Base-by-base conservation (phyloP, 2,329 filamentous ascomycete genomes). In the Aspergillus sp. region DNA sequence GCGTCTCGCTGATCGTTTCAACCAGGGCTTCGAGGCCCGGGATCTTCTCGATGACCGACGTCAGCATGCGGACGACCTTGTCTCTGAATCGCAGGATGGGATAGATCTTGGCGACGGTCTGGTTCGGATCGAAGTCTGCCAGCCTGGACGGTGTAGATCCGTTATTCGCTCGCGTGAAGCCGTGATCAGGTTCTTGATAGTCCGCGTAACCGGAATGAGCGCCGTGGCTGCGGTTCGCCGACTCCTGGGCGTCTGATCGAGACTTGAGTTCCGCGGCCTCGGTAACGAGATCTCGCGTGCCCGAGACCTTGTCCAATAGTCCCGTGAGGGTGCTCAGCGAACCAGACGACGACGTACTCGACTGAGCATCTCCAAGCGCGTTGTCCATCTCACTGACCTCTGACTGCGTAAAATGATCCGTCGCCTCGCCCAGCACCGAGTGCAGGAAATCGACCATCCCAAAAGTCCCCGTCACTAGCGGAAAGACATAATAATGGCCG, bases 71-170 rank as follows among this genome's bases (percentile, higher is more conserved):
- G 31, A 95, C 88, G 34, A 98, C 86, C 51, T 82, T 91, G 66
- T 98, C 91, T 38, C 89, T 76, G 68, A 96, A 98, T 39, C 84
- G 74, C 0, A 98, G 72, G 39, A 98, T 94, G 1, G 91, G 91
- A 51, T 96, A 96, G 44, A 98, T 95, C 61, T 93, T 78, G 24
- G 72, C 68, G 10, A 81, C 73, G 1, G 80, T 81, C 58, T 85
- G 79, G 46, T 83, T 74, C 0, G 83, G 80, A 49, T 95, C 88
- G 38, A 93, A 84, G 51, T 75, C 68, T 48, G 76, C 81, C 69
- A 88, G 4, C 82, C 85, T 13, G 81, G 82, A 7, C 86, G 75
- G 10, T 75, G 61, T 42, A 61, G 58, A 63, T 24, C 62, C 59
- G 29, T 58, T 59, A 11, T 56, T 60, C n/a, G 55, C 55, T 33